phyloP scores from a whole-genome alignment of 1,284 basidiomycete species.

The Sporisorium reilianum region DNA sequence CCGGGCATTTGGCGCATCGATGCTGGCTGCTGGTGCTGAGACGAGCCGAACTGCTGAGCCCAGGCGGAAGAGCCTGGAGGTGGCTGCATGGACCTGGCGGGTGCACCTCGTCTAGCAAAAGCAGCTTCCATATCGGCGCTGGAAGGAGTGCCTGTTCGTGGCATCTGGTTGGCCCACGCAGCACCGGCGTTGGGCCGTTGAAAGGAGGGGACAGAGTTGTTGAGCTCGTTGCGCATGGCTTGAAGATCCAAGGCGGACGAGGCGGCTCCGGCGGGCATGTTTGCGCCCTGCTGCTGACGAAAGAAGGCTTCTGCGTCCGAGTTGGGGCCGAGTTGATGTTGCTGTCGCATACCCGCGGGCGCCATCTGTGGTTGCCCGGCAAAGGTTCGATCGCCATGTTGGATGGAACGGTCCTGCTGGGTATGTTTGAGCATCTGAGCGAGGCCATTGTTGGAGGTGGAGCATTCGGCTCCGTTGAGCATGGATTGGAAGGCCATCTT shows the following conservation, averaged over 20 bases:
- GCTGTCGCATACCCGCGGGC: conserved; percentile 42
- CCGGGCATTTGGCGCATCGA: conserved; percentile 22
- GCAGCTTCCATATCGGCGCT: conserved; percentile 56
- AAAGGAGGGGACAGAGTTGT: conserved; percentile 29
- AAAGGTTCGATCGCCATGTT: conserved; percentile 70
- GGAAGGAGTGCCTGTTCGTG: conserved; percentile 23
- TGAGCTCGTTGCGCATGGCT: conserved; percentile 52
- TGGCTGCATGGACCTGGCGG: conserved; percentile 24
- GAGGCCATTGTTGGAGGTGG: conserved; percentile 84
- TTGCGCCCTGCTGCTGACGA: conserved; percentile 51
- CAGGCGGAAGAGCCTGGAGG: conserved; percentile 44
- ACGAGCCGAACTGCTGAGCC: conserved; percentile 55
- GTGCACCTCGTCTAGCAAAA: conserved; percentile 38
- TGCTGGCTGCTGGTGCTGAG: conserved; percentile 22
- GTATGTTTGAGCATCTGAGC: conserved; percentile 91
- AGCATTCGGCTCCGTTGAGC: conserved; percentile 91
- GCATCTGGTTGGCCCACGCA: conserved; percentile 63
- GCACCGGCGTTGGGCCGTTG: conserved; percentile 33
- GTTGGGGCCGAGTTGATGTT: conserved; percentile 39
- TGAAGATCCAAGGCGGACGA: conserved; percentile 60
- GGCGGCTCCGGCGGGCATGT: conserved; percentile 26
- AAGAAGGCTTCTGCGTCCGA: conserved; percentile 64
- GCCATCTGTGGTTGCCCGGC: conserved; percentile 41
- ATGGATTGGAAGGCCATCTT: conserved; percentile 73
- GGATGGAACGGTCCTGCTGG: conserved; percentile 87